These are phyloP conservation scores for Curvularia lunata DNA, from an alignment of 2,329 filamentous ascomycete genomes.

Conservation along the genomic window DNA sequence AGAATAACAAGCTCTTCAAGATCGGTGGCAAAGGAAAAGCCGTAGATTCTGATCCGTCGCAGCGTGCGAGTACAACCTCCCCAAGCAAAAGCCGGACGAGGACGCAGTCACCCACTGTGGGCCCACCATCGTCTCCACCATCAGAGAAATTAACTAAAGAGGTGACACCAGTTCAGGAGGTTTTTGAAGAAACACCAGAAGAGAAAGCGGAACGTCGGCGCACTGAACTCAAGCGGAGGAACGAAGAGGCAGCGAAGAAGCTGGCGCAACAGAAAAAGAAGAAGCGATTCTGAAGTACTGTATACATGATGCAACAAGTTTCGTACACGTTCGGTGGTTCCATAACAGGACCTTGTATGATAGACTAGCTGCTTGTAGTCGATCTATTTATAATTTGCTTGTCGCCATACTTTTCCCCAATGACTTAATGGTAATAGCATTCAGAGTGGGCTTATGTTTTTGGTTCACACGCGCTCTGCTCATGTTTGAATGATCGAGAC, in stretches of 20 bases:
- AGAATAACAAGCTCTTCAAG: constrained; percentile 32
- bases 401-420: background rate
- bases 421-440: background rate
- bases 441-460: background rate
- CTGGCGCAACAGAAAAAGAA: constrained; percentile 45
- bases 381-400: background rate
- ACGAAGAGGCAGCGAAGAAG: constrained; percentile 62
- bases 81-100: constrained; percentile 11
- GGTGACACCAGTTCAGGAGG: constrained; percentile 20
- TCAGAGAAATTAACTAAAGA: constrained; percentile 10
- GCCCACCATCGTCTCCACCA: constrained; percentile 19
- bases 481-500: background rate
- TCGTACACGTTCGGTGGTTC: too few relatives aligned
- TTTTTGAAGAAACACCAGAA: constrained; percentile 51
- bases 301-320: background rate
- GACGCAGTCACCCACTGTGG: constrained; percentile 16
- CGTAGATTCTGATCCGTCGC: constrained; percentile 11
- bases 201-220: constrained; percentile 63
- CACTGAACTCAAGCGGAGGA: constrained; percentile 62
- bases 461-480: background rate
- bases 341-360: too few relatives aligned
- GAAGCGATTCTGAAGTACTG: constrained; percentile 36
- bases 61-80: constrained; percentile 3
- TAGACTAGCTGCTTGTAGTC: background rate
- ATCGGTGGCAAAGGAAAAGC: constrained; percentile 43